These are phyloP conservation scores for Pseudogymnoascus sp. DNA, from an alignment of 2,329 filamentous ascomycete genomes.

Conservation along the genomic window DNA sequence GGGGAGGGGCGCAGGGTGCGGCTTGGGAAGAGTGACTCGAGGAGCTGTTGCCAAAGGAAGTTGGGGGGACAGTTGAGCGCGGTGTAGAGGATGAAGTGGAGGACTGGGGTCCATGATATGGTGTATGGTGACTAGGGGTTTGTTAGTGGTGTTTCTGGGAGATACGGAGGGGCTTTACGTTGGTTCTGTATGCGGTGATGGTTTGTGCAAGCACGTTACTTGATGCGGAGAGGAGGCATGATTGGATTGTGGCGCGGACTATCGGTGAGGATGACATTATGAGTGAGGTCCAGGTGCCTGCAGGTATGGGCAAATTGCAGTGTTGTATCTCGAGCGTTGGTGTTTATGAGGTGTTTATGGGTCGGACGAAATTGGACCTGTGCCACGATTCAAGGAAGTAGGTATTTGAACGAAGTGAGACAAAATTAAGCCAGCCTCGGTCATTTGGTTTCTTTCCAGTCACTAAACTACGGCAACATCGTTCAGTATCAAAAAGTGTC, in stretches of 20 bases:
- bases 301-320: not conserved
- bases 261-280: conserved; percentile 38
- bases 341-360: not conserved
- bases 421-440: not conserved
- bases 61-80: conserved; percentile 73
- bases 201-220: conserved; percentile 70
- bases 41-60: conserved; percentile 74
- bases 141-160: conserved; percentile 2
- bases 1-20: conserved; percentile 40
- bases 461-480: not conserved
- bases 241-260: conserved; percentile 55
- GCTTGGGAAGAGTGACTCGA: conserved; percentile 69
- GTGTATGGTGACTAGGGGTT: conserved; percentile 36
- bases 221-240: conserved; percentile 54
- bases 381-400: not conserved
- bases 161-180: conserved; percentile 38
- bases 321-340: not conserved
- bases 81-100: conserved; percentile 72
- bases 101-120: conserved; percentile 59
- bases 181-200: conserved; percentile 53
- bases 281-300: conserved; percentile 12
- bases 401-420: not conserved
- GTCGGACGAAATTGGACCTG: not conserved
- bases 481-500: not conserved
- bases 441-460: not conserved